Conservation (phyloP, 2,329 filamentous ascomycete genomes). For the Microdochium paspali region DNA sequence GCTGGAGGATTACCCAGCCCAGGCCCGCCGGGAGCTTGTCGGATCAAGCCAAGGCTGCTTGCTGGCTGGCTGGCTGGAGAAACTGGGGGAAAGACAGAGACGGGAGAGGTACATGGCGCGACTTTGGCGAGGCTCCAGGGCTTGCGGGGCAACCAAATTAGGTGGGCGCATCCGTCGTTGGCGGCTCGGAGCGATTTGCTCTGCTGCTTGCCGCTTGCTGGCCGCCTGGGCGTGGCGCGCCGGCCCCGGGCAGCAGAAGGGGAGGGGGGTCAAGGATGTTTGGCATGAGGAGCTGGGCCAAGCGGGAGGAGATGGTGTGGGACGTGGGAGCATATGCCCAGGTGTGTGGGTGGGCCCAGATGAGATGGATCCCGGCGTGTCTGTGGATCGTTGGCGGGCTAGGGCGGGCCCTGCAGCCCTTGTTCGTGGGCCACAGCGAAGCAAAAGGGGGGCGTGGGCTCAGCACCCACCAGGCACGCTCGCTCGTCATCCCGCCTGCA, state of each 20-base stretch:
- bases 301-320: constrained; percentile 11
- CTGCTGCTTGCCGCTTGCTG: constrained; percentile 19
- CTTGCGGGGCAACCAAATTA: constrained; percentile 4
- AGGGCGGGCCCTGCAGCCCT: too few relatives aligned
- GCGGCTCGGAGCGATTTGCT: constrained; percentile 22
- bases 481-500: not conserved
- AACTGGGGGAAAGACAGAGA: constrained; percentile 5
- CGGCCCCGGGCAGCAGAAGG: not conserved
- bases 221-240: constrained; percentile 8
- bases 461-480: not conserved
- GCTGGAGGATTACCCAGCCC: not conserved
- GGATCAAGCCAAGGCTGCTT: too few relatives aligned
- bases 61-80: constrained; percentile 4
- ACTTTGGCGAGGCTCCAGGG: not conserved
- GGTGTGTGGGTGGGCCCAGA: too few relatives aligned
- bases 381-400: constrained; percentile 6
- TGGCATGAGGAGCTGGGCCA: constrained; percentile 13
- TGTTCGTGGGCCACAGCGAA: too few relatives aligned
- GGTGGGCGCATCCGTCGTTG: constrained; percentile 6
- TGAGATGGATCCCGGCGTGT: not conserved
- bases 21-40: too few relatives aligned
- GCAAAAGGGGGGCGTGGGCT: not conserved
- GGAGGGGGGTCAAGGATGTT: constrained; percentile 15
- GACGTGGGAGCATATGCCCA: too few relatives aligned
- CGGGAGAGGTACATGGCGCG: not conserved